Evolutionary conservation across 2,329 filamentous ascomycete species (phyloP), one percentile per base, ranked within the genome.

Genomic region (Alternaria metachromatica): DNA sequence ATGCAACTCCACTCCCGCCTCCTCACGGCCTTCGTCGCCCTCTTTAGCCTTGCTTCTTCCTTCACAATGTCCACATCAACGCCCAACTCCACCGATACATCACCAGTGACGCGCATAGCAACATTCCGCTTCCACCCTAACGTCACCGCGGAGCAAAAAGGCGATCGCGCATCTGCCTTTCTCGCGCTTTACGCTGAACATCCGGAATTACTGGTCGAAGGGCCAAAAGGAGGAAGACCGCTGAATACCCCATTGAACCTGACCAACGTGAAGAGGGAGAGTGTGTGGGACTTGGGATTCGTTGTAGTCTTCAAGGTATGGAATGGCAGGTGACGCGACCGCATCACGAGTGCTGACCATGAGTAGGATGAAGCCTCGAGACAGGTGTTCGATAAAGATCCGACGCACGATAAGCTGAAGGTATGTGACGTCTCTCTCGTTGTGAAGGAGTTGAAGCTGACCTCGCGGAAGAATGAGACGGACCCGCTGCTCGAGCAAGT

Each of bases 231-330:
- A 6, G 72, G 73, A 0, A 58, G 60, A 7, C 72, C 72, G 26
- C 33, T 75, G 37, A 50, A 72, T 28, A 74, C 72, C 33, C 67
- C 68, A 41, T 51, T 73, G 4, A 63, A 71, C 3, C 20, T 75
- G 56, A 73, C 69, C 13, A 61, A 68, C 28, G 70, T 75, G 8
- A 67, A 72, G 60, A 63, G 72, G 51, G 72, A 73, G 43, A 62
- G 45, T 21, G 65, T 28, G 0, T 73, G 73, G 73, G 74, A 76
- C 65, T 64, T 67, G 25, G 72, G 74, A 12, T 75, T 76, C 45
- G 51, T 74, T 13, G 70, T 72, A 23, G 61, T 65, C 15, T 76
- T 76, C 21, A 76, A 72, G 64, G 71, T 72, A 60, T 30, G 63
- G 11, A 30, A 25, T 48, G 9, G 20, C n/a, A 6, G 13, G 11